phyloP scores from a whole-genome alignment of 305 asterid species.

The Salvia sclarea region DNA sequence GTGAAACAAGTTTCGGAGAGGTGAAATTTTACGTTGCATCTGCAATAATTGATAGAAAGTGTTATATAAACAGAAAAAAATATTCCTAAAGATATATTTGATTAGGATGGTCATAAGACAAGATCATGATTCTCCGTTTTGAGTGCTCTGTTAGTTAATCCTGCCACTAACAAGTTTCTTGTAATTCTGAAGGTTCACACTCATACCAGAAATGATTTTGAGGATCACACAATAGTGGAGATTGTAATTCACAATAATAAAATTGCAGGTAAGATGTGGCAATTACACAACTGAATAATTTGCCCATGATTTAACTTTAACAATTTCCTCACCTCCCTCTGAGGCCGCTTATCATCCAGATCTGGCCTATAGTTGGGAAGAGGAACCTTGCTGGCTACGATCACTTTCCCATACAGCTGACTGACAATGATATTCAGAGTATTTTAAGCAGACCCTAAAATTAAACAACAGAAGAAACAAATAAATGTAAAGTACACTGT shows the following conservation, averaged over 20 bases:
- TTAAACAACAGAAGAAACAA: slow-evolving; percentile 18
- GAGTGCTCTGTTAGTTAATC: neutral
- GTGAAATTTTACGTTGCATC: slow-evolving; percentile 3
- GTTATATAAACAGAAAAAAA: neutral
- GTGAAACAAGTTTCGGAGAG: neutral
- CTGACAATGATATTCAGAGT: slow-evolving; percentile 43
- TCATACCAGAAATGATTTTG: slow-evolving; percentile 22
- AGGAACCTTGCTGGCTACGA: slow-evolving; percentile 89
- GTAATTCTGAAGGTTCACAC: slow-evolving; percentile 16
- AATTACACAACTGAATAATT: neutral
- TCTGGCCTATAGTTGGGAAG: slow-evolving; percentile 96
- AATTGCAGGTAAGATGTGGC: slow-evolving; percentile 8
- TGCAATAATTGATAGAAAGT: neutral
- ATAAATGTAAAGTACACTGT: slow-evolving; percentile 11
- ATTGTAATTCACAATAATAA: neutral
- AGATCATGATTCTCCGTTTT: neutral
- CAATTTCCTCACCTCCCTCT: slow-evolving; percentile 70
- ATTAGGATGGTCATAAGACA: slow-evolving; percentile 2
- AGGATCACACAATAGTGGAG: slow-evolving; percentile 9
- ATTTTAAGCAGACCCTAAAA: slow-evolving; percentile 15
- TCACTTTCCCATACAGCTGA: slow-evolving; percentile 84
- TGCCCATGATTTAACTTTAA: neutral
- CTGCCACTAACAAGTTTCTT: neutral
- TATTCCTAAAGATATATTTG: neutral
- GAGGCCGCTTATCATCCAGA: slow-evolving; percentile 96